phyloP scores from a whole-genome alignment of 129 eudicot species.

The Escallonia herrerae region DNA sequence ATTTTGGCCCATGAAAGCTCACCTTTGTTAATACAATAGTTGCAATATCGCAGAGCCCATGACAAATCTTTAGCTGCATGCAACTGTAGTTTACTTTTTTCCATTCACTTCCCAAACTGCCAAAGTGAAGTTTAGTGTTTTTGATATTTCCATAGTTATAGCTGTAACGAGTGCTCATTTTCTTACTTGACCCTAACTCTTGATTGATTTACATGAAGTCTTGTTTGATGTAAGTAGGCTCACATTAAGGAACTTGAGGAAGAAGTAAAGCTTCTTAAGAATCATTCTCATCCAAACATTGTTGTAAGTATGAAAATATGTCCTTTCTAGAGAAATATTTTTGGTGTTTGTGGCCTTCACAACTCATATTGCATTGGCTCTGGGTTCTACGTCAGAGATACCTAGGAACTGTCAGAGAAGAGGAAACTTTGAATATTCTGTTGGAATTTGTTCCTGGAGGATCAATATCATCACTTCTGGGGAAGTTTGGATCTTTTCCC shows the following conservation, averaged over 20 bases:
- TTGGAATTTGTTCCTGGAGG: slow-evolving; percentile 89
- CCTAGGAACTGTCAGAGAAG: slow-evolving; percentile 71
- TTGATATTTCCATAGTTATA: no score
- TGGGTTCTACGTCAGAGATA: slow-evolving; percentile 37
- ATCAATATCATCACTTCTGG: slow-evolving; percentile 70
- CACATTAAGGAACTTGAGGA: slow-evolving; percentile 80
- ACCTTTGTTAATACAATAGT: not conserved
- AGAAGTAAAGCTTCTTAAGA: slow-evolving; percentile 79
- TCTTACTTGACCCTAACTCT: slow-evolving; percentile 2
- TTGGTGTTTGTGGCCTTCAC: not conserved
- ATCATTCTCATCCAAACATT: slow-evolving; percentile 72
- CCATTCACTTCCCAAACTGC: not conserved
- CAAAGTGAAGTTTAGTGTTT: not conserved
- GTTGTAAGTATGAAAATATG: slow-evolving; percentile 45
- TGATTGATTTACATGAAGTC: slow-evolving; percentile 4
- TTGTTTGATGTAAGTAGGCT: slow-evolving; percentile 36
- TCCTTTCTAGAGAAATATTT: slow-evolving; percentile 6
- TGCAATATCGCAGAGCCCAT: not conserved
- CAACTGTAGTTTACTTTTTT: not conserved
- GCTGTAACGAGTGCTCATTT: no score
- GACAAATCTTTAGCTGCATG: no score
- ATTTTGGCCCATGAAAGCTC: no score
- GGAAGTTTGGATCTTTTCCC: slow-evolving; percentile 77
- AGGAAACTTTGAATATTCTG: slow-evolving; percentile 58
- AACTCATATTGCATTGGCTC: slow-evolving; percentile 11